Base-by-base conservation (phyloP, 2,329 filamentous ascomycete genomes). In the Aspergillus sp. region DNA sequence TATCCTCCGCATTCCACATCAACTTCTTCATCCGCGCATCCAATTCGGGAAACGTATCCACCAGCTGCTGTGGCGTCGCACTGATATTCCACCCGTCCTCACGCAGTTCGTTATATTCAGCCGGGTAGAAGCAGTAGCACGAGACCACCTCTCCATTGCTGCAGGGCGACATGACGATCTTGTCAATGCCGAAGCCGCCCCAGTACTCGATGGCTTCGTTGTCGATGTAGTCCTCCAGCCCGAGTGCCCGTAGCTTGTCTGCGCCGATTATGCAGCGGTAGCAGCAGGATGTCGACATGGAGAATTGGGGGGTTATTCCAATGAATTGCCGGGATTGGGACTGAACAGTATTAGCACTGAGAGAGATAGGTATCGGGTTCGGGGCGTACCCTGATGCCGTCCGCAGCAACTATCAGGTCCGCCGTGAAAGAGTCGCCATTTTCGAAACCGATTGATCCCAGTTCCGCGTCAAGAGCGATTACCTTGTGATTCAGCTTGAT, bases 91-190 rank as follows among this genome's bases (percentile, higher is more conserved):
- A 69, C 6, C 66, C 66, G 22, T 69, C 66, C 1, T 67, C 65
- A 0, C 64, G 60, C 7, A 64, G 60, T 17, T 66, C 60, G 20
- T 66, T 66, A 15, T 60, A 33, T 3, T 60, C 61, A 0, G 62
- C 61, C 15, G 66, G 67, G 24, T 64, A 72, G 68, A 78, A 77
- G 64, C 74, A 77, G 60, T 77, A 77, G 56, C 71, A 78, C 12
- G 66, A 71, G 15, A 74, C 66, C 1, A 77, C 62, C 17, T 75
- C 68, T 11, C 73, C 73, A 30, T 72, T 69, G 44, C 68, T 68
- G 49, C 75, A 77, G 3, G 73, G 70, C 0, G 74, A 76, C 55
- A 73, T 69, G 24, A 77, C 73, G 24, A 78, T 76, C 61, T 77
- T 77, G 60, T 75, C 65, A 40, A 75, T 73, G 17, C 70, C 73